Base-by-base conservation (phyloP, 2,329 filamentous ascomycete species). In the Grosmannia serpens region DNA sequence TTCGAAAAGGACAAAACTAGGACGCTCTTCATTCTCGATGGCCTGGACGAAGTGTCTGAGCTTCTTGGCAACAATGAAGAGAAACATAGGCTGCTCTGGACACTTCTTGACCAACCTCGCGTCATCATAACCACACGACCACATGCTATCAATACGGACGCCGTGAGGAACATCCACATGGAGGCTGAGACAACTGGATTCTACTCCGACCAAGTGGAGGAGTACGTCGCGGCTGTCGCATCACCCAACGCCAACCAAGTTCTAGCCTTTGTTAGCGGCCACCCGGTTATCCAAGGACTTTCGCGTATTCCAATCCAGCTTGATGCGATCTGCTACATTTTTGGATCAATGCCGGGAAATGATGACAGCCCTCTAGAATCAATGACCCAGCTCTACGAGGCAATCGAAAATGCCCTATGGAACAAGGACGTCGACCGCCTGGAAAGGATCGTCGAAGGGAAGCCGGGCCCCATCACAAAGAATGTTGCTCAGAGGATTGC, bases 121-220 rank as follows among this genome's bases (percentile, higher is more conserved):
- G 66, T 73, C 20, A 73, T 77, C 55, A 66, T 76, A 27, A 76
- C 73, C 1, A 71, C 72, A 27, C 70, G 73, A 4, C 67, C 33
- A 58, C 38, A 41, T 15, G 20, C 17, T 15, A 20, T 41, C 2
- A 41, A 41, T 15, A 41, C 7, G 38, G 38, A 41, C 15, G 38
- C 38, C 15, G 38, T 41, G 15, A 41, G 17, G 17, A 17, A 41
- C 4, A 17, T 41, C 2, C 38, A 75, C 56, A 65, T 73, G 1
- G 69, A 74, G 60, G 46, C 75, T n/a, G 71, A 75, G 62, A 72
- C 71, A 0, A 66, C 75, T 33, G 73, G 74, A 41, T 75, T 75
- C 64, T 62, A 67, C 51, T 65, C 63, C 17, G 61, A 67, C 24
- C 71, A 75, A 63, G 68, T 74, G 7, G 33, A 67, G 4, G 60